Conservation (phyloP, 192 early-diverging fungal species). For the Powellomyces hirtus region DNA sequence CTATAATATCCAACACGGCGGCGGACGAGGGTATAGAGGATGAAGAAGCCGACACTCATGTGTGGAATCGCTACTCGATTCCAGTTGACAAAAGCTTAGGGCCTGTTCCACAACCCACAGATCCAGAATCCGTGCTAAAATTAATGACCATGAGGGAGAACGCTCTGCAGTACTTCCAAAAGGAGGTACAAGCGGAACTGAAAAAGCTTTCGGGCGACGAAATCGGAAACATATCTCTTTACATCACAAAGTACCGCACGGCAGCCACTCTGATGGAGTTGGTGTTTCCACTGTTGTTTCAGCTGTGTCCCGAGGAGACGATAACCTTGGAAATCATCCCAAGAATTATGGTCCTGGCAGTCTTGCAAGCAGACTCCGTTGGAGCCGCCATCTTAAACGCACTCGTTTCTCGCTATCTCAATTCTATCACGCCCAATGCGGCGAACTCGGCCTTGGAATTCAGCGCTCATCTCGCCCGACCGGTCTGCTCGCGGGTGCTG, state of each 20-base stretch:
- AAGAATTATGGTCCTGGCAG: conserved; percentile 32
- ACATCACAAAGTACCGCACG: conserved; percentile 22
- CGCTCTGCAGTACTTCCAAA: conserved; percentile 19
- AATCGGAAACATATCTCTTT: conserved; percentile 6
- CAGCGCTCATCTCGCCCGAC: conserved; percentile 30
- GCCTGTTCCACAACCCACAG: conserved; percentile 7
- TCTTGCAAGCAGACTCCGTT: conserved; percentile 28
- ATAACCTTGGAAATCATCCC: conserved; percentile 31
- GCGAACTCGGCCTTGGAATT: conserved; percentile 41
- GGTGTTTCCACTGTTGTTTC: conserved; percentile 9
- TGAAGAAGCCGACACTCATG: conserved; percentile 23
- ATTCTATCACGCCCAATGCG: conserved; percentile 17
- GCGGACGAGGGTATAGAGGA: conserved; percentile 26
- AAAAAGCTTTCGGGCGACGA: neutral
- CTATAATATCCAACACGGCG: conserved; percentile 14
- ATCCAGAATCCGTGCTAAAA: conserved; percentile 13
- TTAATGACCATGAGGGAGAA: conserved; percentile 13
- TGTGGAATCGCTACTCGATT: conserved; percentile 34
- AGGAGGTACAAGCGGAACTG: conserved; percentile 7
- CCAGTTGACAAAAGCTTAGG: conserved; percentile 5
- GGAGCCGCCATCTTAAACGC: conserved; percentile 23
- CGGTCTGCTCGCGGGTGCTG: conserved; percentile 31
- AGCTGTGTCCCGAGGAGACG: conserved; percentile 7
- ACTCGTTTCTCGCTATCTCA: neutral
- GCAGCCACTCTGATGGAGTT: conserved; percentile 26